Base-by-base conservation (phyloP, 805 yeast genomes). In the Maudiozyma barnettii region DNA sequence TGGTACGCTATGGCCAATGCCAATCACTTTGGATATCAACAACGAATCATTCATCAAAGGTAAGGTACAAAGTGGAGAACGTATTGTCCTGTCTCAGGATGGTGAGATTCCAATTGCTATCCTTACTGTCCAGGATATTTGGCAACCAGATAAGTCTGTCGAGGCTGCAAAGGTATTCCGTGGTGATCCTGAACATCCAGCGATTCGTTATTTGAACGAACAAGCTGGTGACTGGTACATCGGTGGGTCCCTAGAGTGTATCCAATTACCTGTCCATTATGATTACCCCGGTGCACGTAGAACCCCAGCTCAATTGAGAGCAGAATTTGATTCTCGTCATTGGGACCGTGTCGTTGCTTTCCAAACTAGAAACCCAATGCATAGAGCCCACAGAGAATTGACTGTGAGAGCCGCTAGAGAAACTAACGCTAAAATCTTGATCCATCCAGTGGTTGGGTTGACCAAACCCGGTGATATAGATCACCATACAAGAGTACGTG, bases 281-380 rank as follows among this genome's bases (percentile, higher is more conserved):
- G 98, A 90, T 65, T 90, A 90, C 67, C 81, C 84, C 23, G 91
- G 82, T 45, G 74, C 83, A 54, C 80, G 98, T 66, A 83, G 83
- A 70, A 85, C 96, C 23, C 98, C 98, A 26, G 79, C 87, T 23
- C 95, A 89, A 69, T 76, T 90, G 60, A 81, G 98, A 69, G 69
- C 81, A 21, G 96, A 90, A 71, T 91, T 91, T 62, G 66, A 71
- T 51, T 77, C 78, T 59, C 81, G 84, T 64, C 83, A 86, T 55
- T 90, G 97, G 97, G 76, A 79, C 59, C 75, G 80, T 60, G 85
- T 90, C 47, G 98, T 90, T 43, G 98, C 98, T 31, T 90, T 90
- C 82, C 98, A 90, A 73, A 90, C 98, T 39, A 80, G 98, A 73
- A 90, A 90, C 73, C 98, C 98, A 56, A 91, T 90, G 97, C 98